Base-by-base conservation (phyloP, 805 yeast genomes). In the Zygosaccharomyces siamensis region DNA sequence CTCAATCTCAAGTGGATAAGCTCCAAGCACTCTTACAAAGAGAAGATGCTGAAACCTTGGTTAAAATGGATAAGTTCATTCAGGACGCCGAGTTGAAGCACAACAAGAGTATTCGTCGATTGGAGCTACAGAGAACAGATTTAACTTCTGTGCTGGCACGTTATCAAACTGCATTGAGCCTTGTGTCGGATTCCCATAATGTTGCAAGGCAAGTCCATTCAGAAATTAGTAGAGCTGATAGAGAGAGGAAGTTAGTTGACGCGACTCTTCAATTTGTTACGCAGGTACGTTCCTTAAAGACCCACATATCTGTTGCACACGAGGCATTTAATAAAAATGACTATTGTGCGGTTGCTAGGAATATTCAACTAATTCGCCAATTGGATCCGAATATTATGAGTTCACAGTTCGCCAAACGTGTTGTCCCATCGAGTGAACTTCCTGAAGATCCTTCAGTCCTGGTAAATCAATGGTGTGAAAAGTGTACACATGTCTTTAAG, bases 351-450 rank as follows among this genome's bases (percentile, higher is more conserved):
- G 96, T 96, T 1, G 92, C 96, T 0, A 71, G 71, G 46, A 77
- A 89, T 14, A 84, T 89, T 4, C 60, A 67, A 48, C 70, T 70
- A 24, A 80, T 84, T 3, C 69, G 77, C 41, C 48, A 62, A 5
- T 68, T 92, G 33, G 87, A 95, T 0, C 56, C 65, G 1, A 75
- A 72, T 1, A 57, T 77, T 5, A 62, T 85, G 12, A 71, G 67
- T 12, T 90, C 96, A 16, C 72, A 78, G 47, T 89, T 84, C 65
- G 92, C 95, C 1, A 76, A 81, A 43, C 81, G 75, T 39, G 86
- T 86, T 59, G 92, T 92, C 14, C 99, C 99, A 0, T 81, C 95
- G 0, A 73, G 85, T 8, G 95, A 88, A 48, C 74, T 89, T 12
- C 96, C 97, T 0, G 95, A 88, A 44, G 70, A 77, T 45, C 98